Percentiles rank a stretch among this genome's conserved stretches.
Evolutionary conservation across 371 early-diverging fungal species (phyloP).

Genomic region (Circinella minor): DNA sequence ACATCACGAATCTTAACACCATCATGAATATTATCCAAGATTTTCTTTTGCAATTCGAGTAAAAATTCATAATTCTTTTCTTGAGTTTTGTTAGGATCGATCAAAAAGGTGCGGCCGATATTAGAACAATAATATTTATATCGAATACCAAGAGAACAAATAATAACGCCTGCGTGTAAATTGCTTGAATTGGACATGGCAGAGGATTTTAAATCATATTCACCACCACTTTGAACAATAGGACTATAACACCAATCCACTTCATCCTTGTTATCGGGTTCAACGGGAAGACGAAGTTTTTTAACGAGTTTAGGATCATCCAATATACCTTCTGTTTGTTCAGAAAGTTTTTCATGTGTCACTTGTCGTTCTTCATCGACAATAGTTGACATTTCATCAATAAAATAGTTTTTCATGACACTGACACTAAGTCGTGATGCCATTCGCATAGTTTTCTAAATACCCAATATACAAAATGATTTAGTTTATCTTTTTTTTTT

Average conservation of each 20-base stretch:
- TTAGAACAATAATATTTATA: constrained; percentile 95
- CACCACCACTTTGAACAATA: constrained; percentile 96
- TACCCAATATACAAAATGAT: neutral
- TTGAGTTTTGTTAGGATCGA: constrained; percentile 89
- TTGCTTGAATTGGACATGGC: constrained; percentile 76
- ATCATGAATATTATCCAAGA: constrained; percentile 73
- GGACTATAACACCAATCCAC: constrained; percentile 96
- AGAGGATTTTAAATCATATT: constrained; percentile 85
- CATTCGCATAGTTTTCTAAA: constrained; percentile 68
- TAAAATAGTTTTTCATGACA: constrained; percentile 87
- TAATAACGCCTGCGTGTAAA: constrained; percentile 86
- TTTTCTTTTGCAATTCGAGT: constrained; percentile 79
- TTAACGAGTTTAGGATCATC: constrained; percentile 70
- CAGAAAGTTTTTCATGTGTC: constrained; percentile 88
- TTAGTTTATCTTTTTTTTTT: no score
- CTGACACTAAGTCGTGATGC: constrained; percentile 79
- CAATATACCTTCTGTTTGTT: constrained; percentile 73
- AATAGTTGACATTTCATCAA: constrained; percentile 80
- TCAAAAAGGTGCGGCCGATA: constrained; percentile 91
- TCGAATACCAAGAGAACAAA: constrained; percentile 92
- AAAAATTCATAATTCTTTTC: constrained; percentile 93
- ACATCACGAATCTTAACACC: constrained; percentile 81
- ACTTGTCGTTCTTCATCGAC: constrained; percentile 90
- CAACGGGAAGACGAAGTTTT: constrained; percentile 70
- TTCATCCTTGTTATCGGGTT: constrained; percentile 55